Base-by-base conservation (phyloP, 768 basidiomycete species). In the Tylopilus sp. region DNA sequence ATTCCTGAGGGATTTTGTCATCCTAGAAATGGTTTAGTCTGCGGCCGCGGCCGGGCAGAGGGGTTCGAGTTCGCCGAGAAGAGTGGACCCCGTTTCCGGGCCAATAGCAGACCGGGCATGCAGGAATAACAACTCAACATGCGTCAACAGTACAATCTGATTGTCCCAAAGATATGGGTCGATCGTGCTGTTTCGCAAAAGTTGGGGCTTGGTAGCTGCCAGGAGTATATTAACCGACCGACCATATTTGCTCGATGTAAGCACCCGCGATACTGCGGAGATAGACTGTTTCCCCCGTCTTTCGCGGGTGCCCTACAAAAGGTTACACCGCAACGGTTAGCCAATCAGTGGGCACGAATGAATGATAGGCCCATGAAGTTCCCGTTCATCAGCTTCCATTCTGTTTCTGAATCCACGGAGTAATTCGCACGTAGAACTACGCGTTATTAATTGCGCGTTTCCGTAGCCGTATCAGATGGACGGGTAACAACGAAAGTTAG, bases 301-400 rank as follows among this genome's bases (percentile, higher is more conserved):
- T 56, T 66, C 56, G 62, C 56, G 62, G 63, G 52, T 47, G n/a
- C 9, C 33, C 28, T 28, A 25, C 45, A 26, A 28, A n/a, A 50
- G 45, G 28, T 29, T 7, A 51, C 4, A 14, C 31, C 22, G 12
- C 21, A 30, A 24, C 11, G 13, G 34, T 36, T 40, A 31, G 28
- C 59, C 43, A 50, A 53, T 61, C 36, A 55, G 30, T 25, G 54
- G 45, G 37, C 45, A 33, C 28, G 29, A 56, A 54, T 51, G 52
- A 62, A 33, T 51, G 52, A 52, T 52, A 56, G 56, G 64, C 10
- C 38, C 53, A 55, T 56, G 55, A 44, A 45, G 45, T 52, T 31
- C 41, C 56, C 45, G 41, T 53, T 16, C 9, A 50, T 61, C 26
- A 34, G 34, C 57, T 67, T 65, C 63, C 63, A 67, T 67, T 60